phyloP scores from a whole-genome alignment of 164 flowering plant genomes.

The Houttuynia cordata region DNA sequence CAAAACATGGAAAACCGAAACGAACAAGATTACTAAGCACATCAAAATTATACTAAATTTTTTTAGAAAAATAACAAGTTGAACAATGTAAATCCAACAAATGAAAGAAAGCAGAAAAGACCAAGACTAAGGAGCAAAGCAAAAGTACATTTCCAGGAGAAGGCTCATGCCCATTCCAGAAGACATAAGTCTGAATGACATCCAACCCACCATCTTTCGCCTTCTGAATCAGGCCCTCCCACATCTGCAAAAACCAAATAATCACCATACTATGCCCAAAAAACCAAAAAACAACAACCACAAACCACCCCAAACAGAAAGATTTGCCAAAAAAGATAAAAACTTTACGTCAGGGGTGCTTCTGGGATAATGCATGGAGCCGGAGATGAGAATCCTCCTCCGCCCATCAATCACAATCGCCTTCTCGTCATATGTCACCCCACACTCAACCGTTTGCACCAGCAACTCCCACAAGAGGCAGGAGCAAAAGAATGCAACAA shows the following conservation, averaged over 20 bases:
- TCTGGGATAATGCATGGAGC: slow-evolving; percentile 14
- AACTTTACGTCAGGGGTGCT: slow-evolving; percentile 13
- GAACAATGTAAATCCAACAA: too few species aligned
- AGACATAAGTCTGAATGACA: slow-evolving; percentile 30
- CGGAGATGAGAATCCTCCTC: slow-evolving; percentile 14
- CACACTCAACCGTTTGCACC: slow-evolving; percentile 2
- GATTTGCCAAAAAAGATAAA: not conserved
- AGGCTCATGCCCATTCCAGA: slow-evolving; percentile 77
- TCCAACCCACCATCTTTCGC: slow-evolving; percentile 17
- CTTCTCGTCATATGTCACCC: slow-evolving; percentile 12
- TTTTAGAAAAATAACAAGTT: too few species aligned
- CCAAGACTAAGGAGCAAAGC: not conserved
- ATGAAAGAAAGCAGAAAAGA: too few species aligned
- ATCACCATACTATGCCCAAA: not conserved
- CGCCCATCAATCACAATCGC: slow-evolving; percentile 12
- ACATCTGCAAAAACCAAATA: slow-evolving; percentile 5
- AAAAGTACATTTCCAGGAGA: slow-evolving; percentile 52
- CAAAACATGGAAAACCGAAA: too few species aligned
- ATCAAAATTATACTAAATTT: too few species aligned
- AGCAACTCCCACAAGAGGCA: not conserved
- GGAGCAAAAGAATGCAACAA: not conserved
- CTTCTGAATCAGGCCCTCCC: slow-evolving; percentile 21
- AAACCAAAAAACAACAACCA: not conserved
- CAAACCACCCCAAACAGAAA: not conserved
- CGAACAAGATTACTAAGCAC: too few species aligned